Evolutionary conservation across 768 basidiomycete species (phyloP), one percentile per base, ranked within the genome.

Genomic region (Tulasnella sp.): DNA sequence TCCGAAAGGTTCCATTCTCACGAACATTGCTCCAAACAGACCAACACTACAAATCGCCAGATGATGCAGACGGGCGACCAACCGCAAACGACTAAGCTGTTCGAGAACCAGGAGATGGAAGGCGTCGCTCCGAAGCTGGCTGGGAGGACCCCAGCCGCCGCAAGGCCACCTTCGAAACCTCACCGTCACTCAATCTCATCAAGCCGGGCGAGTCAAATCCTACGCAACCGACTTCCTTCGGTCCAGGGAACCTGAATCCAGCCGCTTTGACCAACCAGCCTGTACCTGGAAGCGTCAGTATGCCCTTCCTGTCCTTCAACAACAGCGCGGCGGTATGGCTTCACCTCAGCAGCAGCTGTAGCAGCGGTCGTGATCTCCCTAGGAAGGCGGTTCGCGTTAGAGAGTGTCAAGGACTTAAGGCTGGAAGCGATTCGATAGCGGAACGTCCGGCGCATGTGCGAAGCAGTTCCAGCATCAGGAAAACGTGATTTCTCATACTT

Each of bases 171-270:
- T 46, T 56, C 42, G 10, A 24, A 79, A 79, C n/a, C 40, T 79
- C 18, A 79, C 74, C 71, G 78, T 72, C 18, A 79, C 78, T 10
- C 78, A 71, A 18, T 79, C 78, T 6, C 78, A 79, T 21, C 78
- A 79, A 39, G 78, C 78, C 34, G 68, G 38, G 21, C 5, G 39
- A 31, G 78, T 79, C 9, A 46, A 71, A 27, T 38, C 78, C 19
- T 79, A 79, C 44, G 71, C 68, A 10, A 40, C 44, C 46, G 21
- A 76, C 46, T 18, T 48, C 16, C 40, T 34, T 34, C 5, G 76
- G 76, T 40, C 52, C 58, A 27, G 76, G 76, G 21, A 40, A 62
- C n/a, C n/a, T 62, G 2, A 52, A 56, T 19, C 52, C 52, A 0
- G 76, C 39, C 7, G 48, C 58, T 27, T n/a, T 77, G 18, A 34